Evolutionary conservation across 2,329 filamentous ascomycete genomes (phyloP).

Genomic region (Camptophora hylomeconis): DNA sequence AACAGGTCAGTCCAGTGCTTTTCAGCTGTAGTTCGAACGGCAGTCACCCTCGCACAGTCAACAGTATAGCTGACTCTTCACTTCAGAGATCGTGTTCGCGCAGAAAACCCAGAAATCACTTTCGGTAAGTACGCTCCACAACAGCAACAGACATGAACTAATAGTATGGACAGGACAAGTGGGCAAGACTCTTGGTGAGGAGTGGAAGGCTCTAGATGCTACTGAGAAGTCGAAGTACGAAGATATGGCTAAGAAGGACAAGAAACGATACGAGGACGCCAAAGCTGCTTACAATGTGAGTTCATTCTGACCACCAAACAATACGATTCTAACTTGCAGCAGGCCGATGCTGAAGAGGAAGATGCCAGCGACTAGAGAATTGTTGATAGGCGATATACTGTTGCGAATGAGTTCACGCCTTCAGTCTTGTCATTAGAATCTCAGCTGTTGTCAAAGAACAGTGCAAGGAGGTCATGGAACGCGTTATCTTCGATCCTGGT

Average conservation of each 20-base stretch:
- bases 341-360: slow-evolving; percentile 48
- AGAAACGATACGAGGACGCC: slow-evolving; percentile 98
- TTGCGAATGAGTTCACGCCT: too few relatives aligned
- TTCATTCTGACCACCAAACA: background rate
- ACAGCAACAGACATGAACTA: background rate
- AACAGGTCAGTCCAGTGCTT: too few relatives aligned
- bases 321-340: slow-evolving; percentile 1
- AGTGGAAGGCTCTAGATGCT: slow-evolving; percentile 93
- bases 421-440: too few relatives aligned
- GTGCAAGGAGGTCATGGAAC: too few relatives aligned
- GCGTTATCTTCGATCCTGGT: too few relatives aligned
- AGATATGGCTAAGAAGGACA: slow-evolving; percentile 90
- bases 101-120: slow-evolving; percentile 94
- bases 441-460: too few relatives aligned
- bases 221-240: slow-evolving; percentile 91
- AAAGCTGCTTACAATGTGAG: slow-evolving; percentile 80
- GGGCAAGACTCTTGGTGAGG: slow-evolving; percentile 94
- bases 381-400: too few relatives aligned
- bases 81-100: slow-evolving; percentile 92
- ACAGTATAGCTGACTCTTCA: too few relatives aligned
- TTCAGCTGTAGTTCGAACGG: too few relatives aligned
- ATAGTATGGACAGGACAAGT: slow-evolving; percentile 56
- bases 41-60: too few relatives aligned
- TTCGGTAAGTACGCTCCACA: slow-evolving; percentile 55
- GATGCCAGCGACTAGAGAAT: slow-evolving; percentile 18